phyloP scores from a whole-genome alignment of 495 filamentous ascomycete genomes.

The Immersiella caudata region DNA sequence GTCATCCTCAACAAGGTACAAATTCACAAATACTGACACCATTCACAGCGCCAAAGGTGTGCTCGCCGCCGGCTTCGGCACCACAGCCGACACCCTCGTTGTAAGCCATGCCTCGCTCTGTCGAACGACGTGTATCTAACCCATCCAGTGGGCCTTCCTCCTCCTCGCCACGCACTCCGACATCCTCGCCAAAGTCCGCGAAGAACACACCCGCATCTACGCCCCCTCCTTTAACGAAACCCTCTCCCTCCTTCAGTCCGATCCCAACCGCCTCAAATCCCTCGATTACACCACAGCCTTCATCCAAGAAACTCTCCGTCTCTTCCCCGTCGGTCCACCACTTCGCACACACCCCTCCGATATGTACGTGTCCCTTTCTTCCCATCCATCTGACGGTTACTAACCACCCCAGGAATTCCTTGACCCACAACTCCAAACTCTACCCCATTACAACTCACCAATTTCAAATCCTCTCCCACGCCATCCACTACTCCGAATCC shows the following conservation, averaged over 20 bases:
- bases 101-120: not conserved
- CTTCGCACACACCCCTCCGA: slow-evolving; percentile 14
- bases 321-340: slow-evolving; percentile 25
- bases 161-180: slow-evolving; percentile 19
- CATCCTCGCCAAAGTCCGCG: slow-evolving; percentile 18
- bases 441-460: slow-evolving; percentile 6
- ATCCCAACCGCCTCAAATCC: slow-evolving; percentile 15
- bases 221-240: slow-evolving; percentile 9
- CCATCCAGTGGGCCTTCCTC: slow-evolving; percentile 15
- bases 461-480: not conserved
- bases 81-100: slow-evolving; percentile 22
- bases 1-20: not conserved
- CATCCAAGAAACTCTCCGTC: slow-evolving; percentile 27
- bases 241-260: not conserved
- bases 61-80: slow-evolving; percentile 24
- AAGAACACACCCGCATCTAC: slow-evolving; percentile 27
- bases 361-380: slow-evolving; percentile 12
- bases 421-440: not conserved
- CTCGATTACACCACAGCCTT: slow-evolving; percentile 25
- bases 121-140: not conserved
- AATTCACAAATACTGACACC: not conserved
- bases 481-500: slow-evolving; percentile 1
- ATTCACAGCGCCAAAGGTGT: slow-evolving; percentile 22
- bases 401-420: slow-evolving; percentile 6
- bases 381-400: no score